Evolutionary conservation across 2,329 filamentous ascomycete species (phyloP).

Genomic region (Fusarium graminum): DNA sequence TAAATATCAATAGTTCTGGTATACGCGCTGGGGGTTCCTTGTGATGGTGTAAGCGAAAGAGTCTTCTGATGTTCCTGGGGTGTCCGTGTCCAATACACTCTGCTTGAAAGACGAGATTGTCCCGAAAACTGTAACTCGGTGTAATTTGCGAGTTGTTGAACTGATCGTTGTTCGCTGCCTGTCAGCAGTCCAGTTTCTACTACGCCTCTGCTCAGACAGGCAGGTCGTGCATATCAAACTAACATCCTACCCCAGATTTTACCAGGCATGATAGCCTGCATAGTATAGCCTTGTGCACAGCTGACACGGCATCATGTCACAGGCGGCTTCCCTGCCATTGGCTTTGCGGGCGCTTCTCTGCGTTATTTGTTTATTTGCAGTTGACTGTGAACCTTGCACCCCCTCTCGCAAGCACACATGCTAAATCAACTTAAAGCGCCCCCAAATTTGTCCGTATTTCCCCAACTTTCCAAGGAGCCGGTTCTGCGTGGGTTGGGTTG

Average conservation of each 20-base stretch:
- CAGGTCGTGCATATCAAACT: constrained; percentile 24
- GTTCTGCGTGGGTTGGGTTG: constrained; percentile 25
- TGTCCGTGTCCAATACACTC: constrained; percentile 1
- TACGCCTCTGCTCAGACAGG: constrained; percentile 25
- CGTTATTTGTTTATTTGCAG: constrained; percentile 17
- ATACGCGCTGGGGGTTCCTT: not conserved
- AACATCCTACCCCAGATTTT: constrained; percentile 36
- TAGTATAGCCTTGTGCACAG: constrained; percentile 21
- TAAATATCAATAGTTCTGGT: not conserved
- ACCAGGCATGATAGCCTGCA: constrained; percentile 26
- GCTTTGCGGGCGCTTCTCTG: not conserved
- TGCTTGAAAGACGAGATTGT: constrained; percentile 8
- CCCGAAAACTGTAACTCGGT: not conserved
- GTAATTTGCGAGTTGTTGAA: constrained; percentile 3
- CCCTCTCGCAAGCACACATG: not conserved
- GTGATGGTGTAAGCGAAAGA: constrained; percentile 7
- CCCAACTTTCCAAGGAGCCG: constrained; percentile 38
- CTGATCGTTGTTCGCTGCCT: constrained; percentile 12
- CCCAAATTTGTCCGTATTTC: constrained; percentile 41
- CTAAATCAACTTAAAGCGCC: constrained; percentile 1
- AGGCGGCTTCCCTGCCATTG: constrained; percentile 20
- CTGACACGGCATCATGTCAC: constrained; percentile 38
- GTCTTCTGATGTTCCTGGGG: constrained; percentile 26
- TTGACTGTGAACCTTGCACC: constrained; percentile 19
- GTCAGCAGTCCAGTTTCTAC: constrained; percentile 24